A percentile compares a stretch with the other conserved stretches of the same genome.
Evolutionary conservation across 1,284 basidiomycete species (phyloP).

Genomic region (Pholiota adiposa): DNA sequence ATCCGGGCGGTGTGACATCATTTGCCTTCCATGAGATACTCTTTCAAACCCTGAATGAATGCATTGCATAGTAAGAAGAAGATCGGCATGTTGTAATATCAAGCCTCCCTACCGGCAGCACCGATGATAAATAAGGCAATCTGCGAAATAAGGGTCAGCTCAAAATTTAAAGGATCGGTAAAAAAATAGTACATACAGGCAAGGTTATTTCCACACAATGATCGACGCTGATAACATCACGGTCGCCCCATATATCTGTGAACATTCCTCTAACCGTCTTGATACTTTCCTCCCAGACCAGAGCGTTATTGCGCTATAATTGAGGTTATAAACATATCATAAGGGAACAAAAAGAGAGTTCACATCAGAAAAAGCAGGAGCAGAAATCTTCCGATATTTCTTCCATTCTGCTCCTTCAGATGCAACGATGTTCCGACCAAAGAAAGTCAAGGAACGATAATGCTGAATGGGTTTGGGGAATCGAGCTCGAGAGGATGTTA

Average conservation of each 20-base stretch:
- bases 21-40: slow-evolving; percentile 56
- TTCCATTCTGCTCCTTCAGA: slow-evolving; percentile 68
- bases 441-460: slow-evolving; percentile 34
- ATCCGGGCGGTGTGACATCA: slow-evolving; percentile 42
- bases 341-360: slow-evolving; percentile 11
- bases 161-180: not conserved
- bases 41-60: slow-evolving; percentile 50
- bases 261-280: slow-evolving; percentile 48
- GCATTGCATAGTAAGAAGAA: not conserved
- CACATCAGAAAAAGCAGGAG: slow-evolving; percentile 45
- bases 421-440: slow-evolving; percentile 59
- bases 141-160: slow-evolving; percentile 30
- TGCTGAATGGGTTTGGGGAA: slow-evolving; percentile 40
- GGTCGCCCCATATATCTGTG: slow-evolving; percentile 38
- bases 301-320: slow-evolving; percentile 51
- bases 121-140: slow-evolving; percentile 62
- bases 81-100: not conserved
- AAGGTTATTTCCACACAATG: slow-evolving; percentile 48
- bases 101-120: slow-evolving; percentile 47
- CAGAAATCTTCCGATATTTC: slow-evolving; percentile 53
- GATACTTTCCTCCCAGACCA: slow-evolving; percentile 61
- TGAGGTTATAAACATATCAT: not conserved
- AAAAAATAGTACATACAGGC: slow-evolving; percentile 39
- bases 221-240: slow-evolving; percentile 35
- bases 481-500: slow-evolving; percentile 37